Percentiles rank a stretch among this genome's conserved stretches.
Conservation (phyloP, 768 basidiomycete genomes). For the Lentinula aciculospora region DNA sequence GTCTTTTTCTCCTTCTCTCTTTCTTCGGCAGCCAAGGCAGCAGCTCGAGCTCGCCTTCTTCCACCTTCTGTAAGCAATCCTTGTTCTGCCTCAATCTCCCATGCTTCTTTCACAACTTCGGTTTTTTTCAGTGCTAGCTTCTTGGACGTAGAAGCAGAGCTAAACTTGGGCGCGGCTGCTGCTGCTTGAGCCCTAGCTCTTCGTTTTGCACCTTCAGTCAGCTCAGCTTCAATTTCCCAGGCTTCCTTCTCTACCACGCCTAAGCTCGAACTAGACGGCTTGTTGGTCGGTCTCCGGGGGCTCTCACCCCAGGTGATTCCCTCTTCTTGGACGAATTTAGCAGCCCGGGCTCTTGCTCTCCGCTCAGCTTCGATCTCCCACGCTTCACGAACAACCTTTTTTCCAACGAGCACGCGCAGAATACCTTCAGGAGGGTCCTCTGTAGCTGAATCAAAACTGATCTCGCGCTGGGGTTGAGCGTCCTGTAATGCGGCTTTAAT, state of each 20-base stretch:
- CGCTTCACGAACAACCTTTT: slow-evolving; percentile 62
- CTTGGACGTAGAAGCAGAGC: slow-evolving; percentile 1
- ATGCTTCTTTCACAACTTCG: slow-evolving; percentile 56
- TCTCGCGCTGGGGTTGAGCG: slow-evolving; percentile 23
- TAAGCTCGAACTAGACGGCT: background rate
- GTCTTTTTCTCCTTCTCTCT: slow-evolving; percentile 12
- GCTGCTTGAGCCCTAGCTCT: slow-evolving; percentile 19
- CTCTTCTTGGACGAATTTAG: slow-evolving; percentile 23
- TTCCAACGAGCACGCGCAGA: slow-evolving; percentile 58
- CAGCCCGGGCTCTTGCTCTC: slow-evolving; percentile 35
- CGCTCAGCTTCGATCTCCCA: slow-evolving; percentile 79
- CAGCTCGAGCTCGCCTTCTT: slow-evolving; percentile 54
- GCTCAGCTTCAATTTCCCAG: slow-evolving; percentile 52
- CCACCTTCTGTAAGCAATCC: slow-evolving; percentile 73
- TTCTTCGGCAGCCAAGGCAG: background rate
- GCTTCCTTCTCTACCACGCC: slow-evolving; percentile 30
- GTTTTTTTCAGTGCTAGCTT: slow-evolving; percentile 15
- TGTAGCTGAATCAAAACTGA: slow-evolving; percentile 49
- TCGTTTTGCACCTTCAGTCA: slow-evolving; percentile 43
- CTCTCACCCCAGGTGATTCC: slow-evolving; percentile 41
- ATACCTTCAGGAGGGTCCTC: slow-evolving; percentile 50
- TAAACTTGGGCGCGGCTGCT: slow-evolving; percentile 6
- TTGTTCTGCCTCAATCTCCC: slow-evolving; percentile 78
- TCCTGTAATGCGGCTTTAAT: slow-evolving; percentile 37
- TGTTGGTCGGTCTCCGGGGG: slow-evolving; percentile 29